A percentile compares a stretch with the other conserved stretches of the same genome.
Conservation (phyloP, 2,329 filamentous ascomycete species). For the Talaromyces sp. region DNA sequence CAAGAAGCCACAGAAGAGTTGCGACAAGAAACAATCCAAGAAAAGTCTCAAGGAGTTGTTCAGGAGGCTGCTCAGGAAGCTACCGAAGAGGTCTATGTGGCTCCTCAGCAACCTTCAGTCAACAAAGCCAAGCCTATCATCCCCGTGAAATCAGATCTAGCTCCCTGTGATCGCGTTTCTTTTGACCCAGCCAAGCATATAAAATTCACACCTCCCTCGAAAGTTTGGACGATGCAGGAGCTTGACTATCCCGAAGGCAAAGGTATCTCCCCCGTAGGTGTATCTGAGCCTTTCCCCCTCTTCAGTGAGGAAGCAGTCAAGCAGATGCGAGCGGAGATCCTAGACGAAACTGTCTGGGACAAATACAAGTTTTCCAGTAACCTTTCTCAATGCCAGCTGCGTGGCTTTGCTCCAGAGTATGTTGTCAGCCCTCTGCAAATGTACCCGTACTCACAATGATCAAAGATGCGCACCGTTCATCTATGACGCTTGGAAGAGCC, state of each 20-base stretch:
- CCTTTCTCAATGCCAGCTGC: constrained; percentile 54
- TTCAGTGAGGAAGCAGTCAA: constrained; percentile 61
- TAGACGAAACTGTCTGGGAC: constrained; percentile 54
- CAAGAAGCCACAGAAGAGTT: background rate
- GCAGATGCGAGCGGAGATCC: constrained; percentile 61
- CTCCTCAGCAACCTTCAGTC: constrained; percentile 20
- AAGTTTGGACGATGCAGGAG: constrained; percentile 60
- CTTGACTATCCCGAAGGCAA: constrained; percentile 53
- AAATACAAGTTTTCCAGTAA: constrained; percentile 60
- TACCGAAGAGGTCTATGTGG: background rate
- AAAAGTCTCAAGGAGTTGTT: background rate
- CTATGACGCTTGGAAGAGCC: constrained; percentile 59
- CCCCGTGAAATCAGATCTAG: constrained; percentile 29
- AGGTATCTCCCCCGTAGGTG: constrained; percentile 61
- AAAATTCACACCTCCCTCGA: constrained; percentile 48
- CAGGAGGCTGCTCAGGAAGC: background rate
- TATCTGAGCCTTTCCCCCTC: constrained; percentile 62
- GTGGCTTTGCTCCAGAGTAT: constrained; percentile 57
- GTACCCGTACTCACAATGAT: background rate
- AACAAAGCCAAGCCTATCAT: constrained; percentile 27
- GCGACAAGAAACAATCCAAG: background rate
- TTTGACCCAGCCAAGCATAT: constrained; percentile 59
- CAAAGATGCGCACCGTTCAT: constrained; percentile 60
- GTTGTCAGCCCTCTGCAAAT: constrained; percentile 25
- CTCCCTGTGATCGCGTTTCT: constrained; percentile 21